phyloP scores from a whole-genome alignment of 768 basidiomycete species.

The Psilocybe azurescens region DNA sequence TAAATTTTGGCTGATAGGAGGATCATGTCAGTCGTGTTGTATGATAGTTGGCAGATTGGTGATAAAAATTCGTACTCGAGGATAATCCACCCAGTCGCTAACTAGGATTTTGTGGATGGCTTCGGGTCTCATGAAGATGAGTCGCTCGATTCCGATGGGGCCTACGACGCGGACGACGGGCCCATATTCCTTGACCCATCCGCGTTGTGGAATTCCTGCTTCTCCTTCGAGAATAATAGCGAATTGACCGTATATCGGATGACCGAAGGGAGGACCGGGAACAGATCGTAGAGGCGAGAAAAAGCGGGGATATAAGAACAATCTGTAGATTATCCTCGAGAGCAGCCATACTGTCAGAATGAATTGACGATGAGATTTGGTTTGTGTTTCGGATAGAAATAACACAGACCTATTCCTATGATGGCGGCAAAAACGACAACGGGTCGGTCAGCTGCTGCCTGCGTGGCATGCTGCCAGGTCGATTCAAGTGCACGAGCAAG shows the following conservation, averaged over 20 bases:
- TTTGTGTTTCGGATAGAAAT: not conserved
- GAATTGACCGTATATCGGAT: conserved; percentile 42
- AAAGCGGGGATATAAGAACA: conserved; percentile 35
- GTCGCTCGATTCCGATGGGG: conserved; percentile 48
- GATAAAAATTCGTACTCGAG: conserved; percentile 32
- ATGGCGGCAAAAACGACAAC: not conserved
- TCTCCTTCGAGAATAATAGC: conserved; percentile 41
- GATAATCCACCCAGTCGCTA: conserved; percentile 51
- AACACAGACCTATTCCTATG: conserved; percentile 5
- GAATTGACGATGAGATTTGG: not conserved
- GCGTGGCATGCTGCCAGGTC: conserved; percentile 5
- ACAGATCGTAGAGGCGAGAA: conserved; percentile 34
- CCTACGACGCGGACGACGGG: conserved; percentile 50
- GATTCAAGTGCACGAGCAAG: conserved; percentile 1
- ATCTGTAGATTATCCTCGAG: conserved; percentile 25
- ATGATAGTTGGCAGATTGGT: not conserved
- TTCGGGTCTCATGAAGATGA: conserved; percentile 49
- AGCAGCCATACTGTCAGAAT: conserved; percentile 6
- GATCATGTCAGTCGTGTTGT: not conserved
- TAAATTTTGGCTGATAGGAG: conserved; percentile 43
- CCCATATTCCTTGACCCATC: conserved; percentile 52
- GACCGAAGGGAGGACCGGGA: conserved; percentile 33
- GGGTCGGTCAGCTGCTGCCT: not conserved
- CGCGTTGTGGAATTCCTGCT: conserved; percentile 47
- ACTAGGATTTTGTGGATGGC: conserved; percentile 50